These are phyloP conservation scores for Saturnispora serradocipensis DNA, from an alignment of 805 yeast species.

Conservation along the genomic window DNA sequence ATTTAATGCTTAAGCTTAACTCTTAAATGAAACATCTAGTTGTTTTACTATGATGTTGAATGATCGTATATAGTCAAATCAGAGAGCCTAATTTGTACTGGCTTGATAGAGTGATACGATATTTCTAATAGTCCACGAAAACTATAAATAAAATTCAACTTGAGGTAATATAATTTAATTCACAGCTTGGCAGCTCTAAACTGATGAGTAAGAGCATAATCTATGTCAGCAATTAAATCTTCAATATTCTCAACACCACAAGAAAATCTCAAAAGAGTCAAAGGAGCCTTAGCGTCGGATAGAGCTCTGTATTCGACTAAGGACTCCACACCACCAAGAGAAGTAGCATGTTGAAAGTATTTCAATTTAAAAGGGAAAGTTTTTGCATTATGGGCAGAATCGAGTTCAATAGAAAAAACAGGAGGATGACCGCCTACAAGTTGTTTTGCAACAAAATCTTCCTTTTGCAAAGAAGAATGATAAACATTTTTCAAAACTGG, in stretches of 20 bases:
- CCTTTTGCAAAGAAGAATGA: conserved; percentile 75
- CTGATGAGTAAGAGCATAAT: conserved; percentile 35
- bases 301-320: conserved; percentile 85
- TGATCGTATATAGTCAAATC: no score
- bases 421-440: conserved; percentile 60
- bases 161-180: no score
- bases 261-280: conserved; percentile 61
- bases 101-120: no score
- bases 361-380: conserved; percentile 54
- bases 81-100: no score
- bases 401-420: conserved; percentile 58
- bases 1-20: no score
- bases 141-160: no score
- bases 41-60: no score
- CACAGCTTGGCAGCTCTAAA: no score
- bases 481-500: conserved; percentile 43
- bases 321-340: conserved; percentile 88
- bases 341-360: conserved; percentile 83
- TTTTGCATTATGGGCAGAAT: conserved; percentile 45
- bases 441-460: conserved; percentile 57
- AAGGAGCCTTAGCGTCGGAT: conserved; percentile 49
- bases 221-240: conserved; percentile 68
- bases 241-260: conserved; percentile 71
- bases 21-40: no score
- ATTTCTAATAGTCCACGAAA: no score